Evolutionary conservation across 2,329 filamentous ascomycete species (phyloP).

Genomic region (Aureobasidium sp.): DNA sequence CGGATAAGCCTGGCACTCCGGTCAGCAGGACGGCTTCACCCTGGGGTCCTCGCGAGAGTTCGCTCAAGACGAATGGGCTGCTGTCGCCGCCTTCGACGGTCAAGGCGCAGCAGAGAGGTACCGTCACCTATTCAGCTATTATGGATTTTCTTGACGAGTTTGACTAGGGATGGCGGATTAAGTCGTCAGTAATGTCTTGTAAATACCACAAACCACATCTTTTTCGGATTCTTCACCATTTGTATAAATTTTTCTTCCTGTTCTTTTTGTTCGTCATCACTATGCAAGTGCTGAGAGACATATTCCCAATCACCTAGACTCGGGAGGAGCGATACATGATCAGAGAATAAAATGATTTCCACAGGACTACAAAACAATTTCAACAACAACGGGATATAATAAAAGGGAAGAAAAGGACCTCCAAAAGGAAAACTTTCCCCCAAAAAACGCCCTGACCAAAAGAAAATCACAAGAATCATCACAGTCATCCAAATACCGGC

Average conservation of each 20-base stretch:
- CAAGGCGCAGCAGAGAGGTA: neutral
- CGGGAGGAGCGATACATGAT: neutral
- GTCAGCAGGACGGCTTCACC: neutral
- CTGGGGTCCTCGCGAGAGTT: neutral
- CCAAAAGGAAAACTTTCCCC: neutral
- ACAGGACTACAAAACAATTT: neutral
- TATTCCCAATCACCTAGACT: too few relatives aligned
- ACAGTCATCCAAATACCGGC: neutral
- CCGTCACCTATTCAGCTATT: neutral
- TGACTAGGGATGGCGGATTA: neutral
- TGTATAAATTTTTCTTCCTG: neutral
- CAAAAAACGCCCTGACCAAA: neutral
- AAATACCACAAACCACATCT: neutral
- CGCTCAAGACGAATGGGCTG: neutral
- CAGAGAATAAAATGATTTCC: neutral
- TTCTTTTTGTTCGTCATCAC: neutral
- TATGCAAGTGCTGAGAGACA: too few relatives aligned
- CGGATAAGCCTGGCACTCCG: neutral
- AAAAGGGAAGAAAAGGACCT: neutral
- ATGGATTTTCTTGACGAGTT: slow-evolving; percentile 10
- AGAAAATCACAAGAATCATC: neutral
- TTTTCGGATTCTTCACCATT: neutral
- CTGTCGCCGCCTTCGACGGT: neutral
- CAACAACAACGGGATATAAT: neutral
- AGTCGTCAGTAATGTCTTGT: neutral